Conservation (phyloP, 2,329 filamentous ascomycete species). For the Penicillium glabrum region DNA sequence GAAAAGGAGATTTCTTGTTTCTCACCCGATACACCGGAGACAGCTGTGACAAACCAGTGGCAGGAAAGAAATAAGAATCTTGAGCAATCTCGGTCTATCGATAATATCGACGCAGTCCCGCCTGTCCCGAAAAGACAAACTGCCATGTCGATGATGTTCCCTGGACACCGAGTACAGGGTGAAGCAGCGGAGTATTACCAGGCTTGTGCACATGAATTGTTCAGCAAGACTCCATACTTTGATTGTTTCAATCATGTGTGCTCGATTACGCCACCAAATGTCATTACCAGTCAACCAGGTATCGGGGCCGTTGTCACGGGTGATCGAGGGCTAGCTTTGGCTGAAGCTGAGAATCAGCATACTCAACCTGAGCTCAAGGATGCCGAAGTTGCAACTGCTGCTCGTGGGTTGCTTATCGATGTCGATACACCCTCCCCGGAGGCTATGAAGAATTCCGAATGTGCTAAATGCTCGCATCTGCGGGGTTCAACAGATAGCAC, state of each 20-base stretch:
- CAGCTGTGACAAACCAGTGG: conserved; percentile 13
- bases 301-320: conserved; percentile 3
- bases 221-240: conserved; percentile 42
- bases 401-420: conserved; percentile 19
- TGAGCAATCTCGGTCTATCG: conserved; percentile 15
- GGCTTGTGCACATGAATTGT: conserved; percentile 46
- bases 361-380: neutral
- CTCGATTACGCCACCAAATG: conserved; percentile 32
- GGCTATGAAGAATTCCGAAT: neutral
- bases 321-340: conserved; percentile 20
- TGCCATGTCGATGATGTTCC: conserved; percentile 25
- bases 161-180: conserved; percentile 30
- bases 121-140: conserved; percentile 10
- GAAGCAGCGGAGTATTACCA: conserved; percentile 45
- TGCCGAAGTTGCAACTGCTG: neutral
- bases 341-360: conserved; percentile 6
- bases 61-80: conserved; percentile 6
- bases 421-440: conserved; percentile 14
- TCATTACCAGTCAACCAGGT: conserved; percentile 2
- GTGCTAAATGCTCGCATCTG: conserved; percentile 5
- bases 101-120: neutral
- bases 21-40: conserved; percentile 32
- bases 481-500: conserved; percentile 10
- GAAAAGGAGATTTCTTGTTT: conserved; percentile 24
- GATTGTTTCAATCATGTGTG: conserved; percentile 46